phyloP scores from a whole-genome alignment of 129 eudicot genomes.

The Escallonia herrerae region DNA sequence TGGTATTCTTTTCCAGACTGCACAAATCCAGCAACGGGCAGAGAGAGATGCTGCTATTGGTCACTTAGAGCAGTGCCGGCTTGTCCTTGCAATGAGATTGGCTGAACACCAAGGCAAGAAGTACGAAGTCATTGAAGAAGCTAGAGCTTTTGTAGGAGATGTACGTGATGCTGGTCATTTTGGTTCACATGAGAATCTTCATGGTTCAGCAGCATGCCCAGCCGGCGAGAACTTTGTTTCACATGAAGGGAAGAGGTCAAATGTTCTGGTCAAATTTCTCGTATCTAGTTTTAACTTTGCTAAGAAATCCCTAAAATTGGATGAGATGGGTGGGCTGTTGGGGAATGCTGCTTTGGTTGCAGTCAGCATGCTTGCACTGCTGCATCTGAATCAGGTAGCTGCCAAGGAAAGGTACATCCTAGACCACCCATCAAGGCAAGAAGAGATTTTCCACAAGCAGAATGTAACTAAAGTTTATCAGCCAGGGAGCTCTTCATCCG shows the following conservation, averaged over 20 bases:
- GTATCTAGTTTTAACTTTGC: conserved; percentile 46
- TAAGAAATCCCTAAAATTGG: conserved; percentile 45
- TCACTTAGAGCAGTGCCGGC: conserved; percentile 82
- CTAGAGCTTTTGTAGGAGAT: conserved; percentile 69
- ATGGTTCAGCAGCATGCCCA: conserved; percentile 16
- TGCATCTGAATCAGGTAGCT: conserved; percentile 62
- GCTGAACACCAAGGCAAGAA: conserved; percentile 86
- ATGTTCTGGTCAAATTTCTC: conserved; percentile 38
- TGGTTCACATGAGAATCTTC: conserved; percentile 34
- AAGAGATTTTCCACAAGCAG: conserved; percentile 22
- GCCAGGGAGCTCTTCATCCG: conserved; percentile 32
- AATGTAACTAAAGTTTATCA: conserved; percentile 32
- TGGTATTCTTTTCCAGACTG: conserved; percentile 38
- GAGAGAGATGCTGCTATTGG: conserved; percentile 87
- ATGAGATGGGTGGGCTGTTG: conserved; percentile 47
- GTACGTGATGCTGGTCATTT: conserved; percentile 49
- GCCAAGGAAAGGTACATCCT: conserved; percentile 30
- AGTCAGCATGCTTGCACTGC: conserved; percentile 69
- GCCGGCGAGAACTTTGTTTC: conserved; percentile 19
- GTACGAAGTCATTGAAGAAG: conserved; percentile 85
- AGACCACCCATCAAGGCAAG: conserved; percentile 32
- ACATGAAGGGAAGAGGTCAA: conserved; percentile 37
- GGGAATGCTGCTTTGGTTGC: conserved; percentile 88
- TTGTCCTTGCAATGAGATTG: conserved; percentile 80
- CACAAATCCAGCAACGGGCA: conserved; percentile 73